Evolutionary conservation across 495 filamentous ascomycete species (phyloP).

Genomic region (Penicillium arizonense): DNA sequence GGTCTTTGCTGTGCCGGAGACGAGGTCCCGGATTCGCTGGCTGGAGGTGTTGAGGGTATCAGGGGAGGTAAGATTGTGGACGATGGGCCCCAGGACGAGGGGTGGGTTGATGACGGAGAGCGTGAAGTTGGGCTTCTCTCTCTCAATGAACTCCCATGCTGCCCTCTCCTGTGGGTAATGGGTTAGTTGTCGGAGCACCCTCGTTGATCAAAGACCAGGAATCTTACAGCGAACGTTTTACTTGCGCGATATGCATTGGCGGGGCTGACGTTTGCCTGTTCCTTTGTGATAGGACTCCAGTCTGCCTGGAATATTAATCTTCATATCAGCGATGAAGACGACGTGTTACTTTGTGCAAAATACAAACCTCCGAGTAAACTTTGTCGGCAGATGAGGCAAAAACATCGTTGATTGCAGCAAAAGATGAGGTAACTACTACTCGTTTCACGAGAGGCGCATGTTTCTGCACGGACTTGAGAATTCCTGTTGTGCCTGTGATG

Average conservation of each 20-base stretch:
- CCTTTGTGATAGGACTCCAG: slow-evolving; percentile 75
- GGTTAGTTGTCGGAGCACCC: too few species aligned
- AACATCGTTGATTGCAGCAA: slow-evolving; percentile 64
- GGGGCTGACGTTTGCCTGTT: slow-evolving; percentile 47
- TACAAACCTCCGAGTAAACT: slow-evolving; percentile 53
- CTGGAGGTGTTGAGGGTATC: slow-evolving; percentile 60
- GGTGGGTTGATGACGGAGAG: slow-evolving; percentile 63
- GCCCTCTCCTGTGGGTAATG: slow-evolving; percentile 43
- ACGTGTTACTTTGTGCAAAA: neutral
- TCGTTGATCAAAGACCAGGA: too few species aligned
- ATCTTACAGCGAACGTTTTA: slow-evolving; percentile 40
- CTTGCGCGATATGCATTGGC: slow-evolving; percentile 45
- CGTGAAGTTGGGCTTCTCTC: slow-evolving; percentile 60
- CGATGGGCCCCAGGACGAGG: slow-evolving; percentile 59
- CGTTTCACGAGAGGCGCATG: slow-evolving; percentile 46
- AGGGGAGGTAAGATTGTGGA: slow-evolving; percentile 46
- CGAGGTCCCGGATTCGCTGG: slow-evolving; percentile 42
- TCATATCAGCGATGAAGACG: neutral
- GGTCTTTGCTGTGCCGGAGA: slow-evolving; percentile 54
- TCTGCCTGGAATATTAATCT: slow-evolving; percentile 31
- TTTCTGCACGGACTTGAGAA: slow-evolving; percentile 44
- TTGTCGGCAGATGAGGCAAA: slow-evolving; percentile 33
- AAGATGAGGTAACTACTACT: slow-evolving; percentile 70
- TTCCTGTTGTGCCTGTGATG: slow-evolving; percentile 40
- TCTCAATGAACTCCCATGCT: slow-evolving; percentile 65